These are phyloP conservation scores for Ascosphaera pollenicola DNA, from an alignment of 2,329 filamentous ascomycete species.

Conservation along the genomic window DNA sequence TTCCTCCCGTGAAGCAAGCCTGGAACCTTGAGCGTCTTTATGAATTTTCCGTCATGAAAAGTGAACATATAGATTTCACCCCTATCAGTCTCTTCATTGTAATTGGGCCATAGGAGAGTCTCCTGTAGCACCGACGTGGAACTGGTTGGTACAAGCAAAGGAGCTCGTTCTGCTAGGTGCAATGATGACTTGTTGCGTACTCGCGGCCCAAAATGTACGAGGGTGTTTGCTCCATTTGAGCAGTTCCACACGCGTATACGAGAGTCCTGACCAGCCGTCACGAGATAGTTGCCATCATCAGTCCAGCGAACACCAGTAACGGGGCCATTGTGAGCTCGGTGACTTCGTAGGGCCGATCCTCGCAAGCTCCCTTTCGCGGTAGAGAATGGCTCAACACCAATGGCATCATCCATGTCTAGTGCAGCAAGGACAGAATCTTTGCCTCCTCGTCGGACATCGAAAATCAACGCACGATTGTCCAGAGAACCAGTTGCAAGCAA, in stretches of 20 bases:
- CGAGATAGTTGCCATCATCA: slow-evolving; percentile 50
- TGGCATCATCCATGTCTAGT: slow-evolving; percentile 64
- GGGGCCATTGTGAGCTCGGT: slow-evolving; percentile 50
- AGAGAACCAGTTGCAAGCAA: slow-evolving; percentile 65
- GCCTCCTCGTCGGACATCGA: slow-evolving; percentile 59
- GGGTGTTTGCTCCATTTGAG: slow-evolving; percentile 58
- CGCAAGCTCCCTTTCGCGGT: slow-evolving; percentile 8
- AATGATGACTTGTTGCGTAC: slow-evolving; percentile 44
- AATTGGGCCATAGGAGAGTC: slow-evolving; percentile 61
- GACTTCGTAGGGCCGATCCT: background rate
- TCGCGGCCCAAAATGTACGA: slow-evolving; percentile 67
- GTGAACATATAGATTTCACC: slow-evolving; percentile 58
- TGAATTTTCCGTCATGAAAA: slow-evolving; percentile 50
- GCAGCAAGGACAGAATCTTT: slow-evolving; percentile 48
- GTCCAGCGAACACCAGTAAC: slow-evolving; percentile 78
- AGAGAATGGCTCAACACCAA: slow-evolving; percentile 33
- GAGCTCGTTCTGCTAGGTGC: slow-evolving; percentile 36
- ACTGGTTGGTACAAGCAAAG: slow-evolving; percentile 40
- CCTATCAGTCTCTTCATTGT: slow-evolving; percentile 39
- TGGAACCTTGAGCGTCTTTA: slow-evolving; percentile 48
- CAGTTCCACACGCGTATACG: slow-evolving; percentile 76
- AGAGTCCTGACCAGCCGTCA: slow-evolving; percentile 66
- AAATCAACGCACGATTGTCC: slow-evolving; percentile 64
- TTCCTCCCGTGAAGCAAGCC: slow-evolving; percentile 22
- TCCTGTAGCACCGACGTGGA: slow-evolving; percentile 36